These are phyloP conservation scores for Piper betle DNA, from an alignment of 164 flowering plant species.

Conservation along the genomic window DNA sequence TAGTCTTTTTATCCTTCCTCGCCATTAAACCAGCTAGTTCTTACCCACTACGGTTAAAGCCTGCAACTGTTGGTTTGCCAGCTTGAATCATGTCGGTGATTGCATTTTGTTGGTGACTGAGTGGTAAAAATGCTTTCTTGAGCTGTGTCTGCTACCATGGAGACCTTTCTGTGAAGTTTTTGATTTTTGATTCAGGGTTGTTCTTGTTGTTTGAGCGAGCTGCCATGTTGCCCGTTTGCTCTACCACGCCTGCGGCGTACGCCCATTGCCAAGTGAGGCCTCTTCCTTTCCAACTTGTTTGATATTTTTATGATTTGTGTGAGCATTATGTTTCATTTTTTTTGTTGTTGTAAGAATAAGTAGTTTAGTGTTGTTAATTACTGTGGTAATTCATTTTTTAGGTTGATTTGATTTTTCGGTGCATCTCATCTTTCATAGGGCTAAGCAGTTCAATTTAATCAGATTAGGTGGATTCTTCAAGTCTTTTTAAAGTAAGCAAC, in stretches of 20 bases:
- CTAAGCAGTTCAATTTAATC: too few relatives aligned
- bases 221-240: constrained; percentile 53
- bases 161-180: not conserved
- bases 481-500: not conserved
- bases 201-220: not conserved
- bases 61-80: too few relatives aligned
- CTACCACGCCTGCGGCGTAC: constrained; percentile 34
- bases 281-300: not conserved
- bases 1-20: too few relatives aligned
- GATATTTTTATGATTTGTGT: not conserved
- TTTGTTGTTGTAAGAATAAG: not conserved
- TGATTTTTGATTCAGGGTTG: not conserved
- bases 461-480: too few relatives aligned
- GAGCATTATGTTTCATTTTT: not conserved
- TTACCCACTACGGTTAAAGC: too few relatives aligned
- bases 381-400: too few relatives aligned
- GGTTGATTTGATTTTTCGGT: too few relatives aligned
- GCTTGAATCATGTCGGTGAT: too few relatives aligned
- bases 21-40: too few relatives aligned
- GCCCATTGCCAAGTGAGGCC: constrained; percentile 32
- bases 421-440: too few relatives aligned
- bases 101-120: too few relatives aligned
- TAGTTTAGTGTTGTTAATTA: too few relatives aligned
- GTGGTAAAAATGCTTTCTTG: not conserved
- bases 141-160: not conserved